Evolutionary conservation across 768 basidiomycete species (phyloP), one percentile per base, ranked within the genome.

Genomic region (Macrolepiota dolichaula): DNA sequence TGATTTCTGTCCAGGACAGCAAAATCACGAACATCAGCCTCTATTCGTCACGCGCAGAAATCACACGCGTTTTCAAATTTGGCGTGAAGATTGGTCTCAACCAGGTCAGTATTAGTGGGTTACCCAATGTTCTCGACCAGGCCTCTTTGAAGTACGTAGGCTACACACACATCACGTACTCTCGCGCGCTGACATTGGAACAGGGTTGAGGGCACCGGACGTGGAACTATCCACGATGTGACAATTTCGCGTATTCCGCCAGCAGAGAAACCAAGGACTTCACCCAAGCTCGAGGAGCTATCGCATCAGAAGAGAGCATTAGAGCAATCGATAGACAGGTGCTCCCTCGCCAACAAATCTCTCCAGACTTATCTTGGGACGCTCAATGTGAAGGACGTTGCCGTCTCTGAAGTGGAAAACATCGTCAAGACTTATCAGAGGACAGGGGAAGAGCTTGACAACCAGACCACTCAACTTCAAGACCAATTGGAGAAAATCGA

Each of bases 141-240:
- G 72, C 78, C 7, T 80, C 78, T 11, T 66, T 81, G 27, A 74
- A 75, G 79, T 79, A 47, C 32, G 70, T 64, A 15, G 15, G 4
- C 19, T 19, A n/a, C n/a, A 44, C 42, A 19, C n/a, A n/a, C n/a
- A n/a, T n/a, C 7, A 47, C 44, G 10, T 40, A 35, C 35, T 10
- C 19, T 29, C 40, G 22, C n/a, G 47, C 46, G 40, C 29, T 51
- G 19, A 54, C 55, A 12, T 60, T 27, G 47, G 24, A 61, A 4
- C 57, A 81, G 80, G 59, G 79, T 80, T 2, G 77, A 81, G 69
- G 80, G 79, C 10, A 65, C 72, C 19, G 78, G 79, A n/a, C 64
- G 69, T 42, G 79, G 78, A 4, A 79, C 76, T 0, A 81, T 82
- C 46, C 78, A 81, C 51, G 79, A 81, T 60, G 79, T 81, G 0